Percentiles rank a stretch among this genome's conserved stretches.
Evolutionary conservation across 2,329 filamentous ascomycete species (phyloP).

Genomic region (Bipolaris cookei): DNA sequence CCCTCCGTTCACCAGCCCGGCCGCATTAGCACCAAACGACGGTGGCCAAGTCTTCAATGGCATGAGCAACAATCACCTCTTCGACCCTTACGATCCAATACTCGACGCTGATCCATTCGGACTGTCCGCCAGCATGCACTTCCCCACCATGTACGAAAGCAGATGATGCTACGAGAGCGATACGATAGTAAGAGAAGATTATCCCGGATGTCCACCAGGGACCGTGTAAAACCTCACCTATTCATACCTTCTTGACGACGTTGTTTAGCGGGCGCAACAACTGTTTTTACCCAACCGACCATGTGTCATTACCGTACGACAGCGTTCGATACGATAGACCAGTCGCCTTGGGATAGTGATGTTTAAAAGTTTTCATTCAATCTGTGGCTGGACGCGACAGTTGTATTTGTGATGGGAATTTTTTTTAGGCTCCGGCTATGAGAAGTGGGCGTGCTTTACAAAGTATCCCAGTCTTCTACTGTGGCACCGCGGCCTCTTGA

Average conservation of each 20-base stretch:
- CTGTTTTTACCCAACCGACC: slow-evolving; percentile 12
- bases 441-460: neutral
- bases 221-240: slow-evolving; percentile 4
- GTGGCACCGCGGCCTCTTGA: slow-evolving; percentile 19
- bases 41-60: slow-evolving; percentile 50
- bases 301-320: slow-evolving; percentile 29
- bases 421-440: neutral
- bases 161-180: slow-evolving; percentile 38
- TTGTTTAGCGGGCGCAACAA: slow-evolving; percentile 43
- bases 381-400: slow-evolving; percentile 7
- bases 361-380: slow-evolving; percentile 37
- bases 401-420: slow-evolving; percentile 15
- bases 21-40: slow-evolving; percentile 43
- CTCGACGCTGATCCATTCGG: slow-evolving; percentile 94
- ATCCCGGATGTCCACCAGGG: slow-evolving; percentile 7
- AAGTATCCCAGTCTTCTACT: slow-evolving; percentile 6
- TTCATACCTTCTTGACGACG: slow-evolving; percentile 26
- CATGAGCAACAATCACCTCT: slow-evolving; percentile 60
- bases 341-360: slow-evolving; percentile 17
- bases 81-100: slow-evolving; percentile 81
- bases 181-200: slow-evolving; percentile 15
- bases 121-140: slow-evolving; percentile 92
- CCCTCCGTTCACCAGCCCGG: slow-evolving; percentile 43
- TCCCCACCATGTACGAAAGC: slow-evolving; percentile 74
- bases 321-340: slow-evolving; percentile 28